Conservation (phyloP, 495 filamentous ascomycete species). For the Baudoinia panamericana region DNA sequence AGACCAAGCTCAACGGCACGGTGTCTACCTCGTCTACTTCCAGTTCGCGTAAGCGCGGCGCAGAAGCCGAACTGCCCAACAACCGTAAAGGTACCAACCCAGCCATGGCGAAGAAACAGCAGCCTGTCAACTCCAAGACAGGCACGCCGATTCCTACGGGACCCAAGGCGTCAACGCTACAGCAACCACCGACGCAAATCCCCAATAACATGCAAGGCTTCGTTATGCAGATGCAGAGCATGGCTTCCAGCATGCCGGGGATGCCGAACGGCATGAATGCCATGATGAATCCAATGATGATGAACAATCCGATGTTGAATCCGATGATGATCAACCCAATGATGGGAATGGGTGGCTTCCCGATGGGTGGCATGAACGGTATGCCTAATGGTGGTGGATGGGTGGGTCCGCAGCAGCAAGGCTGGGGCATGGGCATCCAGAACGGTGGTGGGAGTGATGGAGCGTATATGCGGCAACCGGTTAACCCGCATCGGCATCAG, state of each 20-base stretch:
- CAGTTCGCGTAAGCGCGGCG: slow-evolving; percentile 61
- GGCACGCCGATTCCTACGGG: slow-evolving; percentile 15
- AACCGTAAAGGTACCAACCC: slow-evolving; percentile 47
- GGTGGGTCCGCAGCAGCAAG: slow-evolving; percentile 6
- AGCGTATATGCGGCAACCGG: slow-evolving; percentile 88
- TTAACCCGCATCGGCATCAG: slow-evolving; percentile 87
- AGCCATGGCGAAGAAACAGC: slow-evolving; percentile 29
- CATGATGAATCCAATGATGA: slow-evolving; percentile 21
- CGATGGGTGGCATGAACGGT: slow-evolving; percentile 1
- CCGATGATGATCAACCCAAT: slow-evolving; percentile 12
- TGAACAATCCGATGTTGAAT: neutral
- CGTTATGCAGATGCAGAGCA: slow-evolving; percentile 23
- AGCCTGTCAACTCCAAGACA: slow-evolving; percentile 20
- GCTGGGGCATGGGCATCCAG: slow-evolving; percentile 14
- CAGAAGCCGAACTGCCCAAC: slow-evolving; percentile 57
- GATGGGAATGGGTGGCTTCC: slow-evolving; percentile 12
- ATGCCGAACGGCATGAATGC: slow-evolving; percentile 17
- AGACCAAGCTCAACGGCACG: slow-evolving; percentile 12
- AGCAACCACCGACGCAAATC: slow-evolving; percentile 15
- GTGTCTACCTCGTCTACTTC: slow-evolving; percentile 14
- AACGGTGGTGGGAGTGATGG: slow-evolving; percentile 59
- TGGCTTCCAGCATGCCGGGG: slow-evolving; percentile 20
- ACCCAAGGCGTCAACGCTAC: slow-evolving; percentile 23
- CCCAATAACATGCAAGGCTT: slow-evolving; percentile 18
- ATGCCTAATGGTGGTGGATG: slow-evolving; percentile 16